Evolutionary conservation across 495 filamentous ascomycete species (phyloP).

Genomic region (Penicillium malachiteum): DNA sequence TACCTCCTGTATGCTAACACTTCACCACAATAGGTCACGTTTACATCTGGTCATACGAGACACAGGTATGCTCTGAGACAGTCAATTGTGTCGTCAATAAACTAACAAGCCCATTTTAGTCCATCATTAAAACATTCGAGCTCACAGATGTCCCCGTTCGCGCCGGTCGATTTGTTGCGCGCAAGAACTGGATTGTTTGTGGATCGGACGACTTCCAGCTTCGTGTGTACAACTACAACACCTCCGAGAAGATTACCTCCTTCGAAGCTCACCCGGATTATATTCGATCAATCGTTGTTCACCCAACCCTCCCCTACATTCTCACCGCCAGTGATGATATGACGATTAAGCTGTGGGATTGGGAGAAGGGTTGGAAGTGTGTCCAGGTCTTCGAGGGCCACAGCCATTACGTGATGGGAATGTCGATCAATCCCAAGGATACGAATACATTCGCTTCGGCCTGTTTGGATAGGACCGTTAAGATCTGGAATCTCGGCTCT

Average conservation of each 20-base stretch:
- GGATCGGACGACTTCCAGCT: constrained; percentile 98
- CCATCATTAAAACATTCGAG: constrained; percentile 98
- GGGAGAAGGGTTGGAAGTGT: constrained; percentile 98
- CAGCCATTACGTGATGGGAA: constrained; percentile 97
- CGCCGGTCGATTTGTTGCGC: constrained; percentile 92
- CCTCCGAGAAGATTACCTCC: constrained; percentile 95
- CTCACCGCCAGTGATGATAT: constrained; percentile 98
- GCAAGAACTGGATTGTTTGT: constrained; percentile 99
- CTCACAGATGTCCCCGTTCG: constrained; percentile 97
- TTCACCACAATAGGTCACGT: constrained; percentile 68
- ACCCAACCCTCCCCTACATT: constrained; percentile 93
- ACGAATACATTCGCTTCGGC: constrained; percentile 98
- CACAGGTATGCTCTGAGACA: constrained; percentile 57
- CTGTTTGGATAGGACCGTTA: constrained; percentile 94
- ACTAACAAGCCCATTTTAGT: constrained; percentile 38
- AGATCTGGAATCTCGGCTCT: constrained; percentile 97
- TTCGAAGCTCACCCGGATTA: constrained; percentile 99
- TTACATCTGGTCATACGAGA: constrained; percentile 99
- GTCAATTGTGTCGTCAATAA: background rate
- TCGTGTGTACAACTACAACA: constrained; percentile 98
- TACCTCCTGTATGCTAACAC: constrained; percentile 23
- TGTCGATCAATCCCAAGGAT: constrained; percentile 99
- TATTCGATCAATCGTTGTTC: constrained; percentile 95
- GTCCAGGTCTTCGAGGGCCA: constrained; percentile 99
- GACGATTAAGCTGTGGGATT: constrained; percentile 99